Percentiles rank a stretch among this genome's conserved stretches.
Conservation (phyloP, 768 basidiomycete genomes). For the Pleurotus citrinopileatus region DNA sequence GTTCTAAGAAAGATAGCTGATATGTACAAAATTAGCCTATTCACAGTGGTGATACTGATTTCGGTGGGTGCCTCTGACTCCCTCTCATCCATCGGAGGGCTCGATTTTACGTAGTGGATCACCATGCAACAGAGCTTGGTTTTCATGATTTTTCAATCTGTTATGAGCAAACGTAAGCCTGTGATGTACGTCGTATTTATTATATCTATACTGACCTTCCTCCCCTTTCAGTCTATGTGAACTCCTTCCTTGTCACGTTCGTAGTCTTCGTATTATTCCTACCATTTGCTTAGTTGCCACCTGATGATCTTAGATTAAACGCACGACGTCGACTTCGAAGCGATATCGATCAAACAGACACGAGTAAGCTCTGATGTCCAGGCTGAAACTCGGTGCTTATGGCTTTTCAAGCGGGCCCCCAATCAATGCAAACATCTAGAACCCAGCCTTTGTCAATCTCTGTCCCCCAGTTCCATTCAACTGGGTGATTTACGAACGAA, state of each 20-base stretch:
- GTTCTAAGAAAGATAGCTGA: background rate
- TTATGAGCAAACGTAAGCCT: background rate
- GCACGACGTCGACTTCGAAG: background rate
- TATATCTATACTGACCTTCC: background rate
- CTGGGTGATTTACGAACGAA: too few relatives aligned
- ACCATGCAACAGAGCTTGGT: background rate
- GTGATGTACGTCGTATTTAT: background rate
- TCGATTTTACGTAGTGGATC: background rate
- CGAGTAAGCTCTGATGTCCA: too few relatives aligned
- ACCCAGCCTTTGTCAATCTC: too few relatives aligned
- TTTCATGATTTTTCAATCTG: background rate
- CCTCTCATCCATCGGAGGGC: background rate
- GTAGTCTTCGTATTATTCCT: too few relatives aligned
- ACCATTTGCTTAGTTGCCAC: background rate
- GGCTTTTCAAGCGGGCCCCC: too few relatives aligned
- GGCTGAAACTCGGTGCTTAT: too few relatives aligned
- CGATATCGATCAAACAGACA: background rate
- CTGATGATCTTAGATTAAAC: background rate
- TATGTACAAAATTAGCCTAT: background rate
- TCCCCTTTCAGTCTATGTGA: background rate
- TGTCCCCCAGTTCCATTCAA: too few relatives aligned
- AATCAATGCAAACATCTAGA: too few relatives aligned
- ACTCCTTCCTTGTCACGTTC: background rate
- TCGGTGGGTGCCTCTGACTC: background rate
- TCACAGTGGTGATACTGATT: background rate